Evolutionary conservation across 2,329 filamentous ascomycete genomes (phyloP), one percentile per base, ranked within the genome.

Genomic region (Stemphylium beticola): DNA sequence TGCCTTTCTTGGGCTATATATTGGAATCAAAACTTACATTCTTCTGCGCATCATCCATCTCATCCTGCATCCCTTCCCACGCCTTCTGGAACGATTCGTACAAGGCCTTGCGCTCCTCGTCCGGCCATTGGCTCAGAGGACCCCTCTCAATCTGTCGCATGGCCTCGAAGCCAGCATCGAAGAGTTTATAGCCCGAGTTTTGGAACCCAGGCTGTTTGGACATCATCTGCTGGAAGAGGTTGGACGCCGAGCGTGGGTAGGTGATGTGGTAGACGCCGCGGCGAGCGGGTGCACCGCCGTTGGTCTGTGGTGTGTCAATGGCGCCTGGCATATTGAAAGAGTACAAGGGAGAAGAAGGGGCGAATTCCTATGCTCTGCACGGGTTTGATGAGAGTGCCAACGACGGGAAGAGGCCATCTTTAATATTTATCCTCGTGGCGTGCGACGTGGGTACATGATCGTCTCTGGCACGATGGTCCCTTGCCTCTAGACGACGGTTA

Each of bases 141-240:
- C 56, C 62, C n/a, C 47, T 52, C 0, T 54, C 38, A 2, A 65
- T 18, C 22, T 53, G 33, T 8, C 4, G 3, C 20, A 63, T 3
- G 4, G 40, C 31, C 1, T 40, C 39, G 12, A 61, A 60, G 2
- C 38, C 54, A 18, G 53, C 51, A 1, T 58, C 52, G 18, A 63
- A 63, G 11, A 65, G 33, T 12, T 61, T 60, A 40, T 65, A 63
- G 11, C 55, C 47, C 0, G 54, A 60, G 18, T 40, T 53, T 51
- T 61, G 58, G 36, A 56, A 59, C 15, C 54, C 52, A 1, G 60
- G 58, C 34, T 61, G 58, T 37, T 60, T 60, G n/a, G 55, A 33
- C 62, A 65, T 58, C 60, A 61, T 65, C 3, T 52, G 61, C 36
- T 61, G 60, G 46, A 65, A 65, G 33, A 63, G 31, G 32, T 63